These are phyloP conservation scores for Naegleria fowleri DNA, from an alignment of 208 protist genomes.

Conservation along the genomic window DNA sequence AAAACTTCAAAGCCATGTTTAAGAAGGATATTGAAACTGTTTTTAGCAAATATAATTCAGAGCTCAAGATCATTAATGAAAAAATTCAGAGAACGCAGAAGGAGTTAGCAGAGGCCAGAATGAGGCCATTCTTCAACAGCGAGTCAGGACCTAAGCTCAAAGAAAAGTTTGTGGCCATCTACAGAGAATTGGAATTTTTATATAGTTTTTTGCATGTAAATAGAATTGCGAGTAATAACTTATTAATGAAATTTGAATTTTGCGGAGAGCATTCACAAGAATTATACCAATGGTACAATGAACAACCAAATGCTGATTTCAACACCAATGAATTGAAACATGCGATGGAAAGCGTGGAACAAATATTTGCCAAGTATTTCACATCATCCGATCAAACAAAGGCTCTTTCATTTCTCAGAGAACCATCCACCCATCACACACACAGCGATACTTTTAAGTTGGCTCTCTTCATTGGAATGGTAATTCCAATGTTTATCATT, in stretches of 20 bases:
- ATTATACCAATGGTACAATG: not conserved
- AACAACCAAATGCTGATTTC: not conserved
- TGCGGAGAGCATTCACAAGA: not conserved
- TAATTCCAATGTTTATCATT: not conserved
- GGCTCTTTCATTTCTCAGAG: not conserved
- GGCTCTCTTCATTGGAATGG: not conserved
- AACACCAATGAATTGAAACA: not conserved
- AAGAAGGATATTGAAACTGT: not conserved
- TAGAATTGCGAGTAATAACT: constrained; percentile 9
- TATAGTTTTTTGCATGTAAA: constrained; percentile 17
- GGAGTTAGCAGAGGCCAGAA: not conserved
- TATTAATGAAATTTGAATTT: not conserved
- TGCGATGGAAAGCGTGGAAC: not conserved
- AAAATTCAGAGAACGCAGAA: not conserved
- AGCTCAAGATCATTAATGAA: not conserved
- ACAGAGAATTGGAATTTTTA: constrained; percentile 9
- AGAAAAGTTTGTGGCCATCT: not conserved
- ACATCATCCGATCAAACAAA: not conserved
- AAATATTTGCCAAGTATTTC: not conserved
- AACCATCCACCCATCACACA: not conserved
- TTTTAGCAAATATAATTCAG: not conserved
- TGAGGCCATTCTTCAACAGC: not conserved
- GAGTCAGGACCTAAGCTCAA: not conserved
- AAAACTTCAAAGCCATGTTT: not conserved
- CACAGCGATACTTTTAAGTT: constrained; percentile 25